Conservation (phyloP, 805 yeast species). For the Candida maris region DNA sequence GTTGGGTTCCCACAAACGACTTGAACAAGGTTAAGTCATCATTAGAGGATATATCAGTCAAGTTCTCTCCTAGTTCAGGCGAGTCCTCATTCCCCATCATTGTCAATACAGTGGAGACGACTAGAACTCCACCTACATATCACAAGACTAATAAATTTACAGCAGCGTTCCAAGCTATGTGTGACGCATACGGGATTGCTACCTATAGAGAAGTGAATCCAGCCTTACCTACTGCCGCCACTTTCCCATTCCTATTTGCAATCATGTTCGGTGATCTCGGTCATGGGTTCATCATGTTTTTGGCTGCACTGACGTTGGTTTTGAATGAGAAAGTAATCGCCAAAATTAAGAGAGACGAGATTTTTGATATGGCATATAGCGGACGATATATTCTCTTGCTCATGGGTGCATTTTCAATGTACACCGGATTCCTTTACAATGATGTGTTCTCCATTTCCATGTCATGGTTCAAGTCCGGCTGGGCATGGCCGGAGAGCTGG, state of each 20-base stretch:
- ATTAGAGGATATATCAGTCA: constrained; percentile 38
- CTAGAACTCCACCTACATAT: constrained; percentile 88
- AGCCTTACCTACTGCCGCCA: constrained; percentile 88
- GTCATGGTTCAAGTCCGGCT: constrained; percentile 84
- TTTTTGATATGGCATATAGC: constrained; percentile 91
- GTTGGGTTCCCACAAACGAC: constrained; percentile 66
- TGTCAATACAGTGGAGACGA: constrained; percentile 62
- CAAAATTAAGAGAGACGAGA: constrained; percentile 77
- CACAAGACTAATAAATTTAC: constrained; percentile 95
- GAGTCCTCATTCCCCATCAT: constrained; percentile 32
- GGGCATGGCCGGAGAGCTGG: constrained; percentile 86
- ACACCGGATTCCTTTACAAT: constrained; percentile 90
- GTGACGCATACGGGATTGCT: constrained; percentile 94
- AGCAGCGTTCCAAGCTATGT: constrained; percentile 85
- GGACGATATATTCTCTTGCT: constrained; percentile 88
- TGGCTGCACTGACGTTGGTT: constrained; percentile 70
- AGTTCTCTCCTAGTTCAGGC: constrained; percentile 17
- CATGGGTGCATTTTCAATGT: constrained; percentile 95
- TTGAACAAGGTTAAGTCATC: constrained; percentile 41
- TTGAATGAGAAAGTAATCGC: constrained; percentile 69
- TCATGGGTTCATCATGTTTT: constrained; percentile 81
- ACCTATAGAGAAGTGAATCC: constrained; percentile 94
- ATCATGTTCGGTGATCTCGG: constrained; percentile 99
- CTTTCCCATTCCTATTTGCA: constrained; percentile 98
- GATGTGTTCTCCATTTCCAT: constrained; percentile 90